A percentile compares a stretch with the other conserved stretches of the same genome.
phyloP scores from a whole-genome alignment of 73 alveolate genomes.

The Paramecium bursaria region DNA sequence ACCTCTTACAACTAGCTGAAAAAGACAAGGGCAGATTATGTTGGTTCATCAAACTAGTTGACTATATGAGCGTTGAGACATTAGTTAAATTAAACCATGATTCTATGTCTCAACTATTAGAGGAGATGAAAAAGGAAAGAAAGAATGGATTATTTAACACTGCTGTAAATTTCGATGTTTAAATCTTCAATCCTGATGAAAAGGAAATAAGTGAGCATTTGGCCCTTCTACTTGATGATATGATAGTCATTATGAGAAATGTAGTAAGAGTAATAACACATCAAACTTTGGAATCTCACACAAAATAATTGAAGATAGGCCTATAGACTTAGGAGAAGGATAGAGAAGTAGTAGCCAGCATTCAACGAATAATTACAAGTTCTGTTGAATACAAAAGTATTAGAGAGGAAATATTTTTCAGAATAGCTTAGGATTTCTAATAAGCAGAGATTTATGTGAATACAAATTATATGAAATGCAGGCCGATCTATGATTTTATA shows the following conservation, averaged over 20 bases:
- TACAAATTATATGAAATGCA: conserved; percentile 78
- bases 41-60: conserved; percentile 92
- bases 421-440: conserved; percentile 76
- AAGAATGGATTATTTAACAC: conserved; percentile 77
- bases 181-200: conserved; percentile 85
- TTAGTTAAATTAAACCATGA: conserved; percentile 80
- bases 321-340: conserved; percentile 8
- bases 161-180: conserved; percentile 74
- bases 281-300: conserved; percentile 73
- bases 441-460: conserved; percentile 76
- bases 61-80: conserved; percentile 97
- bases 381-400: conserved; percentile 73
- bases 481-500: conserved; percentile 81
- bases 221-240: conserved; percentile 78
- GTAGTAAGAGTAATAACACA: conserved; percentile 75
- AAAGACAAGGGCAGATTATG: conserved; percentile 92
- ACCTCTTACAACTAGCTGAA: conserved; percentile 90
- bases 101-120: conserved; percentile 74
- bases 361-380: conserved; percentile 76
- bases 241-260: conserved; percentile 74
- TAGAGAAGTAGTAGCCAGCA: conserved; percentile 68
- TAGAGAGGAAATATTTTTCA: conserved; percentile 75
- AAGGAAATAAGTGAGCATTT: conserved; percentile 80
- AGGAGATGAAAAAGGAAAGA: conserved; percentile 83
- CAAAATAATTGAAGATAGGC: conserved; percentile 76